These are phyloP conservation scores for Solanum arcanum DNA, from an alignment of 257 asterid genomes.

Conservation along the genomic window DNA sequence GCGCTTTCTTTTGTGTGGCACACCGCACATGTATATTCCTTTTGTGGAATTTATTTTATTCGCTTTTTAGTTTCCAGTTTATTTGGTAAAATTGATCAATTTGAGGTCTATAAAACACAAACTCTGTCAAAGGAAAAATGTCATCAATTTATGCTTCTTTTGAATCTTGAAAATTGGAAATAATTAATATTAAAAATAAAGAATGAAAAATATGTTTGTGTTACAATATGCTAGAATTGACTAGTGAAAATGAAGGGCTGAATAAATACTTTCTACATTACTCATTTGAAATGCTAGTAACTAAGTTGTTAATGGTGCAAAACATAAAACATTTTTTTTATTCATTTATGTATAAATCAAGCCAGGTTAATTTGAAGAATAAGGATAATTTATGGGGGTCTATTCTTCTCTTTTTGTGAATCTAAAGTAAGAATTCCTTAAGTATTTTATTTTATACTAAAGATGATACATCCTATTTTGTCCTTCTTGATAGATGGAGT, in stretches of 20 bases:
- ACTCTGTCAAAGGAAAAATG: not conserved
- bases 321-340: not conserved
- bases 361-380: not conserved
- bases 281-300: not conserved
- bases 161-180: not conserved
- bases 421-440: not conserved
- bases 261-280: too few relatives aligned
- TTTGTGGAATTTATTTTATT: not conserved
- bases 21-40: not conserved
- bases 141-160: conserved; percentile 18
- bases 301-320: not conserved
- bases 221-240: not conserved
- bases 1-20: not conserved
- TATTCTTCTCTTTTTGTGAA: too few relatives aligned
- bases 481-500: not conserved
- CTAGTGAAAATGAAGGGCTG: too few relatives aligned
- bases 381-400: too few relatives aligned
- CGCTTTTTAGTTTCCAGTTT: not conserved
- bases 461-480: not conserved
- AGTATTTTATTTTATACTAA: not conserved
- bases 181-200: not conserved
- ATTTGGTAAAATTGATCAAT: not conserved
- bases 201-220: too few relatives aligned
- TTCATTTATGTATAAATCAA: not conserved
- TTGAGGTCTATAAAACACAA: not conserved